Base-by-base conservation (phyloP, 768 basidiomycete species). In the Pleurotus tuber-regium region DNA sequence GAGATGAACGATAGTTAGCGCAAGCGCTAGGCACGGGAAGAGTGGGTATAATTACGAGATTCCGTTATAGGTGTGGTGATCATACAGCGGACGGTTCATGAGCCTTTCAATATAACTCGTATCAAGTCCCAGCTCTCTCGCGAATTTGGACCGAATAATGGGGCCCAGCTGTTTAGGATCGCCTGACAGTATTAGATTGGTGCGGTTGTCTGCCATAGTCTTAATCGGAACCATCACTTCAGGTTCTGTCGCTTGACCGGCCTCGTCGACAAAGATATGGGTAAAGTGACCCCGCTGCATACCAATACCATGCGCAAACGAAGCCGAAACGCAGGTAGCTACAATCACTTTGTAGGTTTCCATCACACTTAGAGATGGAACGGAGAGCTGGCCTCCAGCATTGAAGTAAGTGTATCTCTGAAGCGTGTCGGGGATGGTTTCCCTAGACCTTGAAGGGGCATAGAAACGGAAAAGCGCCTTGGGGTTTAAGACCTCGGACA, bases 81-180 rank as follows among this genome's bases (percentile, higher is more conserved):
- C 58, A 50, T 76, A 76, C 8, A 71, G 57, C 12, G 66, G 65
- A 18, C 64, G 59, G 25, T 65, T 63, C 77, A 79, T 79, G 9
- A 80, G 56, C 10, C 83, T 66, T 16, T 77, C 68, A 23, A 86
- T 62, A 47, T 77, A 84, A 51, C 82, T 83, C 21, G 58, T 63
- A 48, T 69, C 69, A 31, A 85, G 63, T 0, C 79, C 80, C n/a
- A 84, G 61, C n/a, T 61, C 61, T 7, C 63, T 56, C 0, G 81
- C 83, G 14, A 80, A 57, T 9, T 54, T 53, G 0, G 79, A 83
- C 21, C 73, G 69, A 2, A 85, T 69, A 35, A 83, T 73, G 0
- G 84, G 84, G 0, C 84, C 82, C 7, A 86, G 70, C 56, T 86
- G 84, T 59, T 78, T 77, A 39, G 78, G 78, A 61, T 86, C 84